phyloP scores from a whole-genome alignment of 2,329 filamentous ascomycete genomes.

The Claviceps africana region DNA sequence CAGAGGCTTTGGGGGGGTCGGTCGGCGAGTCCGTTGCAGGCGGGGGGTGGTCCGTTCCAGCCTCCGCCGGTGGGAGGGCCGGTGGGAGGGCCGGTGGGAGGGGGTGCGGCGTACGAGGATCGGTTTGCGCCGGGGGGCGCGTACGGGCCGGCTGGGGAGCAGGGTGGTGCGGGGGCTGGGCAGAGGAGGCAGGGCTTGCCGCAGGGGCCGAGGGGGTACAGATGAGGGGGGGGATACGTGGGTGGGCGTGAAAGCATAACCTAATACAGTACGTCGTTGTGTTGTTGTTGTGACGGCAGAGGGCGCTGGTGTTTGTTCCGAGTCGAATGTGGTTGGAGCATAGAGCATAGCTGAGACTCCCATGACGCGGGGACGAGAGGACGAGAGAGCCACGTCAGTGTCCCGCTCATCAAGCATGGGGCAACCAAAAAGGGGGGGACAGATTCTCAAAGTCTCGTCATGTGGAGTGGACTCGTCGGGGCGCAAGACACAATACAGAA shows the following conservation, averaged over 20 bases:
- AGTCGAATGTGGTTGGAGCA: too few relatives aligned
- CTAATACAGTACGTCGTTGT: too few relatives aligned
- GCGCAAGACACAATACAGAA: too few relatives aligned
- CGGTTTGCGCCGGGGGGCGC: slow-evolving; percentile 29
- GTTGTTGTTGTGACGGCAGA: too few relatives aligned
- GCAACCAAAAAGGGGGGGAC: too few relatives aligned
- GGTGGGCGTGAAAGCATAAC: not conserved
- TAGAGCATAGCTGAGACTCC: too few relatives aligned
- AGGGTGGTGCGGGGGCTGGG: slow-evolving; percentile 21
- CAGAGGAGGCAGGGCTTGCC: slow-evolving; percentile 28
- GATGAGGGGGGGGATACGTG: slow-evolving; percentile 13
- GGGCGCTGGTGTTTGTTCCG: not conserved
- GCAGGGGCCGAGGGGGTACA: slow-evolving; percentile 29
- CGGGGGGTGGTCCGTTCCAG: slow-evolving; percentile 32
- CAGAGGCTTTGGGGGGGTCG: slow-evolving; percentile 59
- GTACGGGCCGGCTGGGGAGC: slow-evolving; percentile 27
- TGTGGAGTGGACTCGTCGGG: too few relatives aligned
- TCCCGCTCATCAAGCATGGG: too few relatives aligned
- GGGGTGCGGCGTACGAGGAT: slow-evolving; percentile 26
- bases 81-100: slow-evolving; percentile 9
- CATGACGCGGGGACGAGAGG: too few relatives aligned
- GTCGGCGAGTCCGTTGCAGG: slow-evolving; percentile 38
- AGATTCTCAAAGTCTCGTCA: too few relatives aligned
- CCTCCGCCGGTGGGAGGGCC: slow-evolving; percentile 21
- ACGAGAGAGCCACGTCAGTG: too few relatives aligned